A percentile compares a stretch with the other conserved stretches of the same genome.
phyloP scores from a whole-genome alignment of 495 filamentous ascomycete genomes.

The Pyrenula aspistea region DNA sequence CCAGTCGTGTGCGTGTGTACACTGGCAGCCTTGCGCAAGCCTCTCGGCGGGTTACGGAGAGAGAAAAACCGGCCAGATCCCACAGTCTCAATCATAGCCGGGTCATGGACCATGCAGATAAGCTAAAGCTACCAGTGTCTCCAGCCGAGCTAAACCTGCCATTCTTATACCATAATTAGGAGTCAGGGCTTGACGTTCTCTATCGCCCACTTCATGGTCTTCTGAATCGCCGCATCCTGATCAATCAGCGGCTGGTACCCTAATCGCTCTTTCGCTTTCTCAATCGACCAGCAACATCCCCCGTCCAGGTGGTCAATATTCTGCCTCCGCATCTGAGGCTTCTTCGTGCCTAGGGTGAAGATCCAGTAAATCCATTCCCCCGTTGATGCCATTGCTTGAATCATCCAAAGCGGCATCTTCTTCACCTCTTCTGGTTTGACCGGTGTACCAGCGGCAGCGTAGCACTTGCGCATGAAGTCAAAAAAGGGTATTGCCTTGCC shows the following conservation, averaged over 20 bases:
- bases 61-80: no score
- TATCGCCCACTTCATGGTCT: slow-evolving; percentile 9
- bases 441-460: slow-evolving; percentile 10
- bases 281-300: slow-evolving; percentile 12
- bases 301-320: slow-evolving; percentile 9
- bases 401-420: slow-evolving; percentile 9
- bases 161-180: not conserved
- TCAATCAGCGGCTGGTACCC: slow-evolving; percentile 15
- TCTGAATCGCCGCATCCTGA: slow-evolving; percentile 11
- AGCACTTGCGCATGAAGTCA: slow-evolving; percentile 12
- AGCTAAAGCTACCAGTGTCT: no score
- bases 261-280: slow-evolving; percentile 15
- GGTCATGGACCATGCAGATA: no score
- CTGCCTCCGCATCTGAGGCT: slow-evolving; percentile 8
- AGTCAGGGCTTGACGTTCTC: not conserved
- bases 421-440: slow-evolving; percentile 10
- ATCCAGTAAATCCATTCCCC: slow-evolving; percentile 13
- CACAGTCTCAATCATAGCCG: no score
- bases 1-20: no score
- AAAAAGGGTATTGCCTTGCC: slow-evolving; percentile 12
- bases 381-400: slow-evolving; percentile 8
- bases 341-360: slow-evolving; percentile 11
- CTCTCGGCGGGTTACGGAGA: no score
- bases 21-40: no score
- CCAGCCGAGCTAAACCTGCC: no score